phyloP scores from a whole-genome alignment of 2,329 filamentous ascomycete species.

The Claviceps cyperi region DNA sequence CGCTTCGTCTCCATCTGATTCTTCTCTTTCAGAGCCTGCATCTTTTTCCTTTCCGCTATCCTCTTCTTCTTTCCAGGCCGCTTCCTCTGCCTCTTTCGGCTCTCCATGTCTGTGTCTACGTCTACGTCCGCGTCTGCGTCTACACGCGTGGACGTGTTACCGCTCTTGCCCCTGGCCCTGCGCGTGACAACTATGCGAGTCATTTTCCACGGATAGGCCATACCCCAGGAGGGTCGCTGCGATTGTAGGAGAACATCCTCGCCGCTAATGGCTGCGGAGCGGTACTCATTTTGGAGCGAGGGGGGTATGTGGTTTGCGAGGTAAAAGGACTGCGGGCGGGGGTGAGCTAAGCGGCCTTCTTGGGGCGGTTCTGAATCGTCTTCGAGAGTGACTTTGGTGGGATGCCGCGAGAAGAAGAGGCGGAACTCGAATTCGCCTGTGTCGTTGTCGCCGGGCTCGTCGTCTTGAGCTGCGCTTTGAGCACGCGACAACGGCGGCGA shows the following conservation, averaged over 20 bases:
- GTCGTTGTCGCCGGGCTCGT: conserved; percentile 13
- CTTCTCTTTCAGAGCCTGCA: conserved; percentile 26
- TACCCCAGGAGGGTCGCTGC: conserved; percentile 36
- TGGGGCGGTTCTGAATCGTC: conserved; percentile 24
- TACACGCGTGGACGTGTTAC: not conserved
- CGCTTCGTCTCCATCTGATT: conserved; percentile 25
- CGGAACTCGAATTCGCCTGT: conserved; percentile 37
- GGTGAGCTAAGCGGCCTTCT: conserved; percentile 19
- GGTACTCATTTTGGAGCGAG: conserved; percentile 25
- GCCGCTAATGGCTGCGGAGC: conserved; percentile 33
- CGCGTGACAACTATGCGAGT: conserved; percentile 23
- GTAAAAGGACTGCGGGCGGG: conserved; percentile 34
- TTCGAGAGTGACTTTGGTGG: conserved; percentile 36
- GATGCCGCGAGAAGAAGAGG: conserved; percentile 36
- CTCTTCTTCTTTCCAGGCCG: conserved; percentile 45
- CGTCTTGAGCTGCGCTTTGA: conserved; percentile 1
- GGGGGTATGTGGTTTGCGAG: conserved; percentile 25
- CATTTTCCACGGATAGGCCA: conserved; percentile 45
- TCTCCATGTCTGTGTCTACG: not conserved
- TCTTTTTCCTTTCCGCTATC: conserved; percentile 33
- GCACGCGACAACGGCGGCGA: not conserved
- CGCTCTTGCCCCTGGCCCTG: conserved; percentile 8
- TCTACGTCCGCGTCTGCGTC: conserved; percentile 5
- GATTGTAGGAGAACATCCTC: conserved; percentile 34
- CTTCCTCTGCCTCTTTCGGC: conserved; percentile 20